Conservation (phyloP, 2,329 filamentous ascomycete genomes). For the Epichloe hybrida region DNA sequence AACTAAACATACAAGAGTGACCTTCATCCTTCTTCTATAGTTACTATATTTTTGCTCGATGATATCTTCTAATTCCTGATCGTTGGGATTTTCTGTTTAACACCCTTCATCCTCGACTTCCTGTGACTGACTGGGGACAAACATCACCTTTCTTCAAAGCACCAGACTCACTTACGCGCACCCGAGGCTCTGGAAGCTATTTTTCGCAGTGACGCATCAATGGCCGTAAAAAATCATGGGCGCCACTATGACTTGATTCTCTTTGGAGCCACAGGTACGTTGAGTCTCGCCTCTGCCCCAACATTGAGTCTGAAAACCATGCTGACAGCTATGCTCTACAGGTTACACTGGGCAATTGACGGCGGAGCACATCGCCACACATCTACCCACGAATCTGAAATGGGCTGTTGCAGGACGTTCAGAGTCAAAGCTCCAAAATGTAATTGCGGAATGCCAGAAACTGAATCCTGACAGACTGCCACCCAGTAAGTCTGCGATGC, state of each 20-base stretch:
- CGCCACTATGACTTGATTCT: conserved; percentile 45
- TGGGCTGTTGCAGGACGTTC: conserved; percentile 85
- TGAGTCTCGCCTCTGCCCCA: conserved; percentile 3
- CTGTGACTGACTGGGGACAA: neutral
- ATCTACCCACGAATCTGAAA: conserved; percentile 61
- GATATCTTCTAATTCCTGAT: neutral
- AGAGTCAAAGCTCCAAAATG: conserved; percentile 54
- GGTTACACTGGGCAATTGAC: conserved; percentile 76
- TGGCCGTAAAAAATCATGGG: conserved; percentile 35
- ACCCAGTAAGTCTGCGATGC: conserved; percentile 41
- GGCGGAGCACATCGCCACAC: conserved; percentile 58
- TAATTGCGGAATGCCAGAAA: conserved; percentile 53
- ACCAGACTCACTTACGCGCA: neutral
- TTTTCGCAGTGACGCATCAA: conserved; percentile 10
- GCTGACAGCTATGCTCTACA: conserved; percentile 13
- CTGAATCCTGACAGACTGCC: conserved; percentile 55
- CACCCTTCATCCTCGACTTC: neutral
- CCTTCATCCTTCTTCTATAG: neutral
- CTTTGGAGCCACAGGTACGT: conserved; percentile 41
- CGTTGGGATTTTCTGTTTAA: neutral
- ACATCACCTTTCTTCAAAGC: neutral
- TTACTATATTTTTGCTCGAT: neutral
- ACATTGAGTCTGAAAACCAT: neutral
- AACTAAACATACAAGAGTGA: no score
- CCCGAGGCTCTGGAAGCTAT: neutral